phyloP scores from a whole-genome alignment of 768 basidiomycete species.

The Boletus pseudopeckii region DNA sequence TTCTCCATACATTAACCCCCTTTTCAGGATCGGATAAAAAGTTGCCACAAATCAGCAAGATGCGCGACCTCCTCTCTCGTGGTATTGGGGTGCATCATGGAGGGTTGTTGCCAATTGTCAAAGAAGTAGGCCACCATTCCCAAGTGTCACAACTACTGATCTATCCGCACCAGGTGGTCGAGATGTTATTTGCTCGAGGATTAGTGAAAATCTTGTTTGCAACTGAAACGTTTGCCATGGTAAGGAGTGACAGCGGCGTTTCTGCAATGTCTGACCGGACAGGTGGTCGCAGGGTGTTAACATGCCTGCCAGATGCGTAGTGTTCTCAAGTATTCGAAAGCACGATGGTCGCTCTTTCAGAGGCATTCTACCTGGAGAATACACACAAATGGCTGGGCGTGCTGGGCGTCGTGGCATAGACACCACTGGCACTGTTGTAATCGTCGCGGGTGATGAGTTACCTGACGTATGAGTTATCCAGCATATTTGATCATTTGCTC shows the following conservation, averaged over 20 bases:
- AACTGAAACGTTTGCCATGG: conserved; percentile 99
- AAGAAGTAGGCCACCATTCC: conserved; percentile 62
- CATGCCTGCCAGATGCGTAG: conserved; percentile 97
- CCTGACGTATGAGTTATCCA: conserved; percentile 65
- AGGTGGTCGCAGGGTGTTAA: conserved; percentile 77
- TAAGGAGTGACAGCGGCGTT: conserved; percentile 30
- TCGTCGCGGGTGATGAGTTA: conserved; percentile 76
- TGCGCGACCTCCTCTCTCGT: conserved; percentile 83
- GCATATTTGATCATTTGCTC: neutral
- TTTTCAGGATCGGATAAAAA: conserved; percentile 80
- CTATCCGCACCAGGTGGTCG: conserved; percentile 66
- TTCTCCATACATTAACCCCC: conserved; percentile 2
- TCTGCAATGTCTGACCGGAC: conserved; percentile 9
- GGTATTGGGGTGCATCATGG: conserved; percentile 99
- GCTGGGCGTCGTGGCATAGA: conserved; percentile 96
- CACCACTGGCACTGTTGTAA: conserved; percentile 92
- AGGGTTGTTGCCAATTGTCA: conserved; percentile 92
- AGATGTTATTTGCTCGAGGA: conserved; percentile 92
- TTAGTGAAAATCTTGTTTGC: conserved; percentile 96
- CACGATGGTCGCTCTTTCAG: conserved; percentile 94
- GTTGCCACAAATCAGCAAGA: conserved; percentile 87
- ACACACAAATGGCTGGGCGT: conserved; percentile 99
- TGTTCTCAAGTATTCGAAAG: conserved; percentile 92
- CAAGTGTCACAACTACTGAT: neutral
- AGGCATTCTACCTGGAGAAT: conserved; percentile 86